Percentiles rank a stretch among this genome's conserved stretches.
phyloP scores from a whole-genome alignment of 1,284 basidiomycete species.

The Cryptococcus sp. region DNA sequence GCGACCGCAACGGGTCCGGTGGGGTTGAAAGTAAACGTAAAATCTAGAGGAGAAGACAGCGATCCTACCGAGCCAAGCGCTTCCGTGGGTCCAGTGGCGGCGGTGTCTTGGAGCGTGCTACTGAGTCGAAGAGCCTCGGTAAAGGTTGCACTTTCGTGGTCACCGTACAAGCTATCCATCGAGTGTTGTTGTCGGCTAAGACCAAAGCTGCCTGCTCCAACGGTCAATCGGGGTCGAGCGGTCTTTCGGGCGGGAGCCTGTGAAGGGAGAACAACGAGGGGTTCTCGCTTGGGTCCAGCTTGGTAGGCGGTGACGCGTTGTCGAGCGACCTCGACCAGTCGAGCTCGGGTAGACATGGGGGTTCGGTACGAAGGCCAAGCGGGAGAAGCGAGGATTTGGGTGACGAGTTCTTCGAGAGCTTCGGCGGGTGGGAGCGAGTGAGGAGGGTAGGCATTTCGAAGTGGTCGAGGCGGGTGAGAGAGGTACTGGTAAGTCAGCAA shows the following conservation, averaged over 20 bases:
- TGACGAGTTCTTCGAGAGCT: constrained; percentile 34
- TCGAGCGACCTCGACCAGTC: constrained; percentile 34
- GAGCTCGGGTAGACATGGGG: constrained; percentile 26
- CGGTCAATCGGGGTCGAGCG: constrained; percentile 13
- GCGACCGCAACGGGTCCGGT: neutral
- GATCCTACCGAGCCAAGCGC: constrained; percentile 19
- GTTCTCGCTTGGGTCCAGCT: constrained; percentile 21
- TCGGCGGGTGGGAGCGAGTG: constrained; percentile 34
- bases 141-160: constrained; percentile 17
- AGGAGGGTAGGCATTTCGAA: constrained; percentile 29
- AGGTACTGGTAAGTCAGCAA: constrained; percentile 23
- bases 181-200: constrained; percentile 27
- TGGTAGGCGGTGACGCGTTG: constrained; percentile 22
- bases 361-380: constrained; percentile 22
- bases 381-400: constrained; percentile 15
- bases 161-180: constrained; percentile 31
- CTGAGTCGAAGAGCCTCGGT: constrained; percentile 28
- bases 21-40: constrained; percentile 23
- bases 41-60: constrained; percentile 25
- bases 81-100: constrained; percentile 4
- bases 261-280: neutral
- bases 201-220: constrained; percentile 14
- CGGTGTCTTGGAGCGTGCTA: constrained; percentile 20
- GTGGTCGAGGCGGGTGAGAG: constrained; percentile 25
- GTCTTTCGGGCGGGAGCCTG: constrained; percentile 1